Evolutionary conservation across 2,329 filamentous ascomycete genomes (phyloP).

Genomic region (Aspergillus pseudonomiae): DNA sequence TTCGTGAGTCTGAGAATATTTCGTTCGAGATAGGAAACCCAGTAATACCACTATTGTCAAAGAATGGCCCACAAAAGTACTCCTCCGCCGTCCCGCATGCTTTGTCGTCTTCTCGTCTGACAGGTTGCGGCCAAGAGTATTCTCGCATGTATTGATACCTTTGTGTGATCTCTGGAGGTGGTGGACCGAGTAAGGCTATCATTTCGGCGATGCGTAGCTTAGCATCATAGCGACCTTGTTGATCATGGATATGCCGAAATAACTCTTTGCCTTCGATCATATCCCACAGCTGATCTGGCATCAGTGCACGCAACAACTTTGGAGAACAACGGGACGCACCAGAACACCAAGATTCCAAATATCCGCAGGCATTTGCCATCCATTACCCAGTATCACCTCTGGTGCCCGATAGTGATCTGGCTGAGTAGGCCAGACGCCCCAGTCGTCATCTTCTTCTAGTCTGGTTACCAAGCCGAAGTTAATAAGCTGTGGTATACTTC

Average conservation of each 20-base stretch:
- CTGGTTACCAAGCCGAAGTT: constrained; percentile 42
- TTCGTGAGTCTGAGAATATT: constrained; percentile 25
- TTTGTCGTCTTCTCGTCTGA: constrained; percentile 32
- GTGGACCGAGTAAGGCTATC: constrained; percentile 45
- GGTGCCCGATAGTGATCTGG: constrained; percentile 45
- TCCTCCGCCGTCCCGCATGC: constrained; percentile 37
- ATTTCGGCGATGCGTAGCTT: constrained; percentile 48
- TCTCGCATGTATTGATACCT: constrained; percentile 37
- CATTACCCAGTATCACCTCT: constrained; percentile 44
- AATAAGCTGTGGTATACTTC: constrained; percentile 35
- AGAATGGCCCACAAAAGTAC: constrained; percentile 43
- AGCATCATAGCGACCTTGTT: constrained; percentile 39
- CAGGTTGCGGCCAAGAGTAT: constrained; percentile 32
- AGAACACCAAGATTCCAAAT: constrained; percentile 48
- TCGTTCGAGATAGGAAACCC: constrained; percentile 15
- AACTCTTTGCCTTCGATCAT: constrained; percentile 41
- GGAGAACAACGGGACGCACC: constrained; percentile 26
- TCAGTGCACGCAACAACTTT: constrained; percentile 27
- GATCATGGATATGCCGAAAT: constrained; percentile 39
- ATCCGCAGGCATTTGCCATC: constrained; percentile 43
- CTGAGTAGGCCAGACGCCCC: constrained; percentile 48
- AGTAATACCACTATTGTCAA: constrained; percentile 35
- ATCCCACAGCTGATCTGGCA: constrained; percentile 39
- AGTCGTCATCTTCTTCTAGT: constrained; percentile 46
- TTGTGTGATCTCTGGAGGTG: constrained; percentile 39